These are phyloP conservation scores for Aspergillus biplanus DNA, from an alignment of 495 filamentous ascomycete genomes.

Conservation along the genomic window DNA sequence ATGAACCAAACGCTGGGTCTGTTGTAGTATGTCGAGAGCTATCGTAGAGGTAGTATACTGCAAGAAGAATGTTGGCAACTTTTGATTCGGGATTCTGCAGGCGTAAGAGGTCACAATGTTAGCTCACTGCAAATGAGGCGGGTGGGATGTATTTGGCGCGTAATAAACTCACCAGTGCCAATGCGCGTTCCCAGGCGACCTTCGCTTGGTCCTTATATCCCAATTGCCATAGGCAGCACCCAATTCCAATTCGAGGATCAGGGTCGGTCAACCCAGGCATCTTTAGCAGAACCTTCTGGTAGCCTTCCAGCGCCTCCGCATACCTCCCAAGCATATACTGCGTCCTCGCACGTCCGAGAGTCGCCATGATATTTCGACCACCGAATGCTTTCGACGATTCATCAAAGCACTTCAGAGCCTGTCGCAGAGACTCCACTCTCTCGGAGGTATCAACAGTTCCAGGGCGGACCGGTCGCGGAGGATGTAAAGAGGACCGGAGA, in stretches of 20 bases:
- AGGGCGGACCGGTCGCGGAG: slow-evolving; percentile 63
- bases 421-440: slow-evolving; percentile 75
- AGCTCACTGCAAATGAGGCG: not conserved
- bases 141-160: not conserved
- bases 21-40: slow-evolving; percentile 79
- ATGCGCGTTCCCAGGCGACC: slow-evolving; percentile 81
- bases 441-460: slow-evolving; percentile 71
- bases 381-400: slow-evolving; percentile 83
- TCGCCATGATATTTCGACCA: slow-evolving; percentile 85
- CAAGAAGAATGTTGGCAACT: slow-evolving; percentile 86
- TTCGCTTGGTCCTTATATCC: slow-evolving; percentile 92
- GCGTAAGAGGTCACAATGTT: slow-evolving; percentile 4
- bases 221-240: slow-evolving; percentile 93
- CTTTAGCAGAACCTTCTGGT: slow-evolving; percentile 82
- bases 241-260: slow-evolving; percentile 92
- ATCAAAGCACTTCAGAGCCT: slow-evolving; percentile 88
- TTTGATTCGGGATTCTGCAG: slow-evolving; percentile 80
- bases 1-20: slow-evolving; percentile 72
- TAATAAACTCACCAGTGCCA: slow-evolving; percentile 63
- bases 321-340: slow-evolving; percentile 83
- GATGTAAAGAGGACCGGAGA: slow-evolving; percentile 81
- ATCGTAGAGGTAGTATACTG: slow-evolving; percentile 81
- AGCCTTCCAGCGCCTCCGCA: slow-evolving; percentile 76
- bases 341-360: slow-evolving; percentile 82
- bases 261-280: slow-evolving; percentile 91